Conservation (phyloP, 345 rosid genomes). For the Lagerstroemia speciosa region DNA sequence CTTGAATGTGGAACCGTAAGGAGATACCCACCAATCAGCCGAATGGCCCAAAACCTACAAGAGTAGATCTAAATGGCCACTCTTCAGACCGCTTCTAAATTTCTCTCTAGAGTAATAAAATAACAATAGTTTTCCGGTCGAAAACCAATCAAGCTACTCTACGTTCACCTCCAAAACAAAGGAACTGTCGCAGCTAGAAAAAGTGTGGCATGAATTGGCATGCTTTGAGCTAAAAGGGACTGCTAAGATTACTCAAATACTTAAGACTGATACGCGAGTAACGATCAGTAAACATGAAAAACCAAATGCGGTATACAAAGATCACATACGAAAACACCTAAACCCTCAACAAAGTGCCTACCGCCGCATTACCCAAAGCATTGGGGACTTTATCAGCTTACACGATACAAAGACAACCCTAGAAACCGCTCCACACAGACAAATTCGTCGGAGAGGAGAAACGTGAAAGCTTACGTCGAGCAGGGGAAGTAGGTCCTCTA, state of each 20-base stretch:
- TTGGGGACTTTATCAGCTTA: not conserved
- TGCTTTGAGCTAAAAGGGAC: not conserved
- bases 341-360: not conserved
- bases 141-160: not conserved
- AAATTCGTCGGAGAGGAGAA: not conserved
- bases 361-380: not conserved
- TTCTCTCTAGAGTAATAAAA: not conserved
- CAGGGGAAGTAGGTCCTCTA: constrained; percentile 68
- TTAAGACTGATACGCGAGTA: not conserved
- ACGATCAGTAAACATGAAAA: not conserved
- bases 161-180: not conserved
- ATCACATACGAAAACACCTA: not conserved
- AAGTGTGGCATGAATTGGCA: not conserved
- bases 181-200: no score
- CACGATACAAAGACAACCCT: no score
- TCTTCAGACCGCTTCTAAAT: not conserved
- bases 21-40: not conserved
- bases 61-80: not conserved
- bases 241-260: not conserved
- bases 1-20: not conserved
- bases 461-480: constrained; percentile 58
- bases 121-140: not conserved
- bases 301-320: not conserved
- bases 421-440: not conserved
- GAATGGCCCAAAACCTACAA: not conserved